Evolutionary conservation across 1,284 basidiomycete genomes (phyloP), one percentile per base, ranked within the genome.

Genomic region (Puccinia brachypodii): DNA sequence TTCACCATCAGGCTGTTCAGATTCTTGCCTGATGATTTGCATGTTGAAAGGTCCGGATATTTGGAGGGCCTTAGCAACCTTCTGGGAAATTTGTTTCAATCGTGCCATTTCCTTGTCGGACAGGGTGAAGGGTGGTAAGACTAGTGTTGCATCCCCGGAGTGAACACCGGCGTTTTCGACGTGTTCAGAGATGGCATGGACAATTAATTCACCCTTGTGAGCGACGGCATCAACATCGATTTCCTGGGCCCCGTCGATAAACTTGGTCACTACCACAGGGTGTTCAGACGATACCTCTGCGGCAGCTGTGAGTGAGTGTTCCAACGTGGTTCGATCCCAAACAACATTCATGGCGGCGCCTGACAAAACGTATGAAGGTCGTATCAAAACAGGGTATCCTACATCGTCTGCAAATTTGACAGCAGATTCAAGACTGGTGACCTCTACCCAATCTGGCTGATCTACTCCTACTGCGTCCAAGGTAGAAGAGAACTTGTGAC

Each of bases 341-440:
- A 99, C 95, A 76, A 99, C 96, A 88, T 98, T 99, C 97, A 99
- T 99, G 25, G 97, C 97, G 50, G 97, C 96, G 83, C 97, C 97
- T 13, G 96, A 99, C 53, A 99, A 91, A 69, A 99, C 97, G 87
- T 99, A 99, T 0, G 95, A 97, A 9, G 96, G 96, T 76, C 95
- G 93, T 85, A 98, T 94, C 77, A 98, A 91, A 83, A 98, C 95
- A 22, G 96, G 96, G 87, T 97, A 97, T 79, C 91, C 90, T 83
- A 98, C 97, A 85, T 91, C 91, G 85, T 90, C 88, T 71, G 96
- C 94, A 84, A 99, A 99, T 79, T 91, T 91, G 89, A 97, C 96
- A 76, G 97, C 97, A 80, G 93, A 92, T 50, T 93, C 92, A 73
- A 99, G 89, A 62, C 91, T 93, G 2, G 93, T 92, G 50, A 94